A percentile compares a stretch with the other conserved stretches of the same genome.
phyloP scores from a whole-genome alignment of 306 rosid genomes.

The Prunus campanulata region DNA sequence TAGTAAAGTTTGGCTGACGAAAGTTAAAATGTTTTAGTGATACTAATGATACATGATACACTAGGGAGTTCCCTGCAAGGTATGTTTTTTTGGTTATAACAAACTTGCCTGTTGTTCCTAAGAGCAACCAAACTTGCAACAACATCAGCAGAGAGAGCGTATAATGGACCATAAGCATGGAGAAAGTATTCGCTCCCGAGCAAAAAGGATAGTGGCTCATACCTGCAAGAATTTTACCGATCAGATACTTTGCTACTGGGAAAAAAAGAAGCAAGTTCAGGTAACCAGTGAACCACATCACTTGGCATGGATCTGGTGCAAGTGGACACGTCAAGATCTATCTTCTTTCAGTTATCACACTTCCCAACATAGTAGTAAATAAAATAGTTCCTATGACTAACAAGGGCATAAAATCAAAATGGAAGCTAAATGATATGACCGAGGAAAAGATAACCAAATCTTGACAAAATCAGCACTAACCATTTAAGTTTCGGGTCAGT shows the following conservation, averaged over 20 bases:
- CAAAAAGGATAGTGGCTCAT: constrained; percentile 70
- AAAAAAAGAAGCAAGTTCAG: not conserved
- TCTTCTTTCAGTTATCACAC: not conserved
- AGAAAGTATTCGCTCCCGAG: constrained; percentile 94
- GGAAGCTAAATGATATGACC: constrained; percentile 3
- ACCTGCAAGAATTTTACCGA: constrained; percentile 53
- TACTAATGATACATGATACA: constrained; percentile 7
- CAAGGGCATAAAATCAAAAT: not conserved
- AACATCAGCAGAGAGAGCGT: constrained; percentile 91
- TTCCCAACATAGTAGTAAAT: not conserved
- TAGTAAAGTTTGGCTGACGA: constrained; percentile 5
- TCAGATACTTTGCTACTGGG: not conserved
- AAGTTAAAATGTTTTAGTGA: not conserved
- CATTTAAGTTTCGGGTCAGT: constrained; percentile 95
- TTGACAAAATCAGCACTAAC: constrained; percentile 43
- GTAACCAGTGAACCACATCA: not conserved
- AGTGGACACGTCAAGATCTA: not conserved
- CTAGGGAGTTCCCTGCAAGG: constrained; percentile 1
- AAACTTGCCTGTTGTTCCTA: constrained; percentile 73
- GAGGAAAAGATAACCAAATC: constrained; percentile 5
- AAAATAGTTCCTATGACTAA: not conserved
- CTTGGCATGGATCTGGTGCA: not conserved
- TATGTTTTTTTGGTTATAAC: not conserved
- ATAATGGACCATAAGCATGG: constrained; percentile 98
- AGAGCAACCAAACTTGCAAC: constrained; percentile 91